Evolutionary conservation across 768 basidiomycete species (phyloP).

Genomic region (Mycena vulgaris): DNA sequence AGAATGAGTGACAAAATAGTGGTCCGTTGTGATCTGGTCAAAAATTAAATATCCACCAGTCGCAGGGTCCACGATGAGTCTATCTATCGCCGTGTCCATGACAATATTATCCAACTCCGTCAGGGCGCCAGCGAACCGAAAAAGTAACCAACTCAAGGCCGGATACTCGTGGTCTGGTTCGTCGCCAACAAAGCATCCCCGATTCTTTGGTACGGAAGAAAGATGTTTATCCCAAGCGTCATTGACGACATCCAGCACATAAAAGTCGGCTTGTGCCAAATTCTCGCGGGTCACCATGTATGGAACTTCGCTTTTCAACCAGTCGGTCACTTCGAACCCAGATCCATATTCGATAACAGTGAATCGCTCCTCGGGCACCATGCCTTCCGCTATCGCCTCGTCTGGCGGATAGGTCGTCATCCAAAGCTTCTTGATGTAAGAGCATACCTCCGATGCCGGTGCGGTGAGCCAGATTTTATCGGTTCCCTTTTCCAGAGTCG

Average conservation of each 20-base stretch:
- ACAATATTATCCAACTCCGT: not conserved
- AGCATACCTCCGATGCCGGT: conserved; percentile 1
- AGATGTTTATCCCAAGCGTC: conserved; percentile 12
- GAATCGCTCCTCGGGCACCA: conserved; percentile 20
- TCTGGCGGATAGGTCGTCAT: conserved; percentile 10
- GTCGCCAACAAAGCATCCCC: not conserved
- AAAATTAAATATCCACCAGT: too few relatives aligned
- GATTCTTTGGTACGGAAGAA: not conserved
- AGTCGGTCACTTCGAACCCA: conserved; percentile 23
- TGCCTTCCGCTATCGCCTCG: conserved; percentile 2
- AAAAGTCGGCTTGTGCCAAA: not conserved
- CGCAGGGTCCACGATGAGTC: not conserved
- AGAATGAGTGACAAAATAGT: too few relatives aligned
- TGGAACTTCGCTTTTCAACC: conserved; percentile 10
- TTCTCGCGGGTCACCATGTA: conserved; percentile 22
- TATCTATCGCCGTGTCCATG: not conserved
- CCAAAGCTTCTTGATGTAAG: conserved; percentile 20
- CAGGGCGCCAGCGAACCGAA: conserved; percentile 8
- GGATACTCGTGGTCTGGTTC: conserved; percentile 27
- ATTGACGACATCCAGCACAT: conserved; percentile 13
- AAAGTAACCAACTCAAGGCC: conserved; percentile 18
- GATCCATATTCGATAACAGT: conserved; percentile 1
- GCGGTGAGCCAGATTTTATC: conserved; percentile 4
- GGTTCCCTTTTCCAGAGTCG: not conserved
- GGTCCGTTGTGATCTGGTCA: too few relatives aligned